These are phyloP conservation scores for Suaeda aralocaspica DNA, from an alignment of 148 eudicot genomes.

Conservation along the genomic window DNA sequence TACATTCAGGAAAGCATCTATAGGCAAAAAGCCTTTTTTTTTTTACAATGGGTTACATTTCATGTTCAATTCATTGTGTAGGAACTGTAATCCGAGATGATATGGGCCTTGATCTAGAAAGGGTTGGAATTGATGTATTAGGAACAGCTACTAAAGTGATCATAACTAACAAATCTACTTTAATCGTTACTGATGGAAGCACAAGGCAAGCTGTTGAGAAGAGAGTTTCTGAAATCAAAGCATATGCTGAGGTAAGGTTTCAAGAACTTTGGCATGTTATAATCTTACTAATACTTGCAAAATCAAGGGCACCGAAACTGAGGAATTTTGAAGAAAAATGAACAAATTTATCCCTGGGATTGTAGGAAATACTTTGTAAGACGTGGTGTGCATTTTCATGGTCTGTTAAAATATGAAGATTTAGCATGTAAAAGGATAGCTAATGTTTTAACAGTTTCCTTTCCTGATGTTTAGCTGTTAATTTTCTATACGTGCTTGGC, in stretches of 20 bases:
- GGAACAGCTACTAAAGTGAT: constrained; percentile 74
- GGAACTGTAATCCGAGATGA: constrained; percentile 89
- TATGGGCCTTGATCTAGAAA: constrained; percentile 66
- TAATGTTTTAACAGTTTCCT: background rate
- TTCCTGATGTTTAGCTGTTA: background rate
- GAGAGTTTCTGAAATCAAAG: constrained; percentile 62
- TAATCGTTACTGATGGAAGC: constrained; percentile 86
- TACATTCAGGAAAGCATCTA: no score
- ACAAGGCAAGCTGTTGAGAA: constrained; percentile 58
- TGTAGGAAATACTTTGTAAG: background rate
- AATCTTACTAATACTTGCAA: background rate
- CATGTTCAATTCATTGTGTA: constrained; percentile 20
- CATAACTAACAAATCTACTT: constrained; percentile 69
- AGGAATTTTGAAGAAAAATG: background rate
- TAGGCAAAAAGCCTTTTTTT: no score
- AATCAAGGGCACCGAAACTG: background rate
- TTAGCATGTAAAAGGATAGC: background rate
- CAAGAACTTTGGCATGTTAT: background rate
- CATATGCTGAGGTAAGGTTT: constrained; percentile 60
- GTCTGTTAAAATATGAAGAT: background rate
- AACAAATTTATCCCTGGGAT: background rate
- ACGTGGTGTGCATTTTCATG: background rate
- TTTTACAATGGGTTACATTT: background rate
- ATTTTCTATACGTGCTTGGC: background rate
- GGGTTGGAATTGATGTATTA: constrained; percentile 51